phyloP scores from a whole-genome alignment of 176 grass and related monocot genomes.

The Elymus sibiricus region DNA sequence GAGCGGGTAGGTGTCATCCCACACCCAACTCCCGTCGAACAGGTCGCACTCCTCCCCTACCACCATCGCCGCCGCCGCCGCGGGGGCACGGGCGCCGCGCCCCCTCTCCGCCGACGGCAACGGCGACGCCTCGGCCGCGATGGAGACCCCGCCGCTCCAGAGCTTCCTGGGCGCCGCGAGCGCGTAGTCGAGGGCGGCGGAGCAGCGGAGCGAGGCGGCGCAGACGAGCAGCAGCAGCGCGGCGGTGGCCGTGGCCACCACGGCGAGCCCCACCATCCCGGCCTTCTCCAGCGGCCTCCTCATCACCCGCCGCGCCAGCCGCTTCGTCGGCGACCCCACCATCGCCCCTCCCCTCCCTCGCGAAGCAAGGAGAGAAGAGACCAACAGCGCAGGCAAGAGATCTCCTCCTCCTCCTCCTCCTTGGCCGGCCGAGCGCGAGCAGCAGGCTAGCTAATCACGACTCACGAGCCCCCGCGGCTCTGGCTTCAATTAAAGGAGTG shows the following conservation, averaged over 20 bases:
- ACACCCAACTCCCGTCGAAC: slow-evolving; percentile 85
- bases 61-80: background rate
- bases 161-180: slow-evolving; percentile 24
- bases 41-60: slow-evolving; percentile 47
- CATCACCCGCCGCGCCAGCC: slow-evolving; percentile 22
- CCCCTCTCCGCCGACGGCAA: background rate
- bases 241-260: background rate
- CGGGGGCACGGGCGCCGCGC: background rate
- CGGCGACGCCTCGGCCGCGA: background rate
- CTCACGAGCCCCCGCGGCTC: background rate
- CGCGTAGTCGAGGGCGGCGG: slow-evolving; percentile 7
- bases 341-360: background rate
- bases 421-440: background rate
- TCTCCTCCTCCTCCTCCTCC: background rate
- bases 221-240: slow-evolving; percentile 34
- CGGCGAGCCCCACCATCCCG: background rate
- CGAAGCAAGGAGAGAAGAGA: background rate
- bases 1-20: slow-evolving; percentile 71
- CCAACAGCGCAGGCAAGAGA: background rate
- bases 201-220: slow-evolving; percentile 25
- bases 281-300: slow-evolving; percentile 34
- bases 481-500: background rate
- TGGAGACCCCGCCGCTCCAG: slow-evolving; percentile 41
- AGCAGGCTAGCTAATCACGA: background rate
- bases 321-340: slow-evolving; percentile 36